Percentiles rank a stretch among this genome's conserved stretches.
These are phyloP conservation scores for Hemileccinum impolitum DNA, from an alignment of 768 basidiomycete genomes.

Conservation along the genomic window DNA sequence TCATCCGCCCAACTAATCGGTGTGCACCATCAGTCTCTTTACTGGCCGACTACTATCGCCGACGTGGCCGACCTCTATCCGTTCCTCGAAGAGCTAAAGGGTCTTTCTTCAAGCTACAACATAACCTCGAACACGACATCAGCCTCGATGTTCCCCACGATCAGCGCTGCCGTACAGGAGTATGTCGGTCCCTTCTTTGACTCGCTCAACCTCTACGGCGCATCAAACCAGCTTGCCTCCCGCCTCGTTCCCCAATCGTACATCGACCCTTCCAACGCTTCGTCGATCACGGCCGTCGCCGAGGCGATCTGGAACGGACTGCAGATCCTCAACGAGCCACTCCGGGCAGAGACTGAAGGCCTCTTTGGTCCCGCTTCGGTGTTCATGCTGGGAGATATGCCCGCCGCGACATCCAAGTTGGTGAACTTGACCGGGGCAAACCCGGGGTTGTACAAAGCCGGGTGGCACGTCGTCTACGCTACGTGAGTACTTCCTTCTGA, in stretches of 20 bases:
- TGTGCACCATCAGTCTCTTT: slow-evolving; percentile 7
- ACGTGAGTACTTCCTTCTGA: slow-evolving; percentile 5
- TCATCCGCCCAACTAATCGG: background rate
- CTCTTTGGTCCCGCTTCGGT: background rate
- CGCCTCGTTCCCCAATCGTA: slow-evolving; percentile 17
- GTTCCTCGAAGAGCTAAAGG: slow-evolving; percentile 17
- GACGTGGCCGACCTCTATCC: slow-evolving; percentile 8
- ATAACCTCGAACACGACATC: slow-evolving; percentile 16
- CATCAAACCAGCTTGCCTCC: slow-evolving; percentile 14
- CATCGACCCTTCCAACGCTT: slow-evolving; percentile 9
- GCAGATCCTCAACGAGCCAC: slow-evolving; percentile 8
- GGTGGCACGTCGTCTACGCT: slow-evolving; percentile 13
- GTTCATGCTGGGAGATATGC: slow-evolving; percentile 5
- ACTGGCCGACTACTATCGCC: slow-evolving; percentile 8
- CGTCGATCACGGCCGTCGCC: slow-evolving; percentile 11
- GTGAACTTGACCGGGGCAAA: slow-evolving; percentile 16
- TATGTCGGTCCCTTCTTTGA: slow-evolving; percentile 15
- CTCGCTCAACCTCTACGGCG: slow-evolving; percentile 7
- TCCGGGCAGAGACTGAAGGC: background rate
- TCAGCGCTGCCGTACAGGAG: slow-evolving; percentile 7
- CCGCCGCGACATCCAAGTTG: slow-evolving; percentile 1
- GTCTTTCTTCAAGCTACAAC: slow-evolving; percentile 12
- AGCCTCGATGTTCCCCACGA: slow-evolving; percentile 10
- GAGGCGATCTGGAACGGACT: slow-evolving; percentile 20
- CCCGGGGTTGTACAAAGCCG: slow-evolving; percentile 12